Evolutionary conservation across 495 filamentous ascomycete species (phyloP).

Genomic region (Lentithecium fluviatile): DNA sequence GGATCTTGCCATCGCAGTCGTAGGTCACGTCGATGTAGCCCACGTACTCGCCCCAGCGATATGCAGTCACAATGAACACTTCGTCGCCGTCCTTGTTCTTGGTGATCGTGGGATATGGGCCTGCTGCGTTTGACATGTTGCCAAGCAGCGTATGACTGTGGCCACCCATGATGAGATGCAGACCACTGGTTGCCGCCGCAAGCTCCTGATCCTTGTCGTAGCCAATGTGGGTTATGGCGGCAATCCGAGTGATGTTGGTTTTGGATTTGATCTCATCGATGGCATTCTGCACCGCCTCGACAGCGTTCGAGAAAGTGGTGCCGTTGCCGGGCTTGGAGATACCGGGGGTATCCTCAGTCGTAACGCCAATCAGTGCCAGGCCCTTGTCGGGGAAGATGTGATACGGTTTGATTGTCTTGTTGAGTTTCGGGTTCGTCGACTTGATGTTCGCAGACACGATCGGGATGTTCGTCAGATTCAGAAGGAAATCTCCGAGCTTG

Average conservation of each 20-base stretch:
- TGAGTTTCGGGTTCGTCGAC: conserved; percentile 52
- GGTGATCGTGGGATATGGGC: conserved; percentile 57
- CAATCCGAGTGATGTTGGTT: conserved; percentile 53
- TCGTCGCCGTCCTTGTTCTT: conserved; percentile 58
- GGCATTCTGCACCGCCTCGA: conserved; percentile 51
- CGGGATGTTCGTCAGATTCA: conserved; percentile 57
- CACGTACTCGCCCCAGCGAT: conserved; percentile 61
- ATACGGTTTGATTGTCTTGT: conserved; percentile 56
- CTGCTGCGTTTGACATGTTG: conserved; percentile 49
- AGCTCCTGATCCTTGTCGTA: conserved; percentile 57
- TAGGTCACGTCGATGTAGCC: conserved; percentile 60
- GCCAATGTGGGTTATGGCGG: conserved; percentile 59
- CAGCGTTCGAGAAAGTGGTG: conserved; percentile 48
- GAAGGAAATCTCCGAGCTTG: conserved; percentile 51
- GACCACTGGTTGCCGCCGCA: conserved; percentile 50
- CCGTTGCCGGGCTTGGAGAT: conserved; percentile 53
- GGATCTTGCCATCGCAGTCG: conserved; percentile 51
- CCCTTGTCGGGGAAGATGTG: conserved; percentile 55
- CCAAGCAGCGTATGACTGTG: conserved; percentile 61
- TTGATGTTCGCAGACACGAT: conserved; percentile 55
- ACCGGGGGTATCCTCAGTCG: conserved; percentile 53
- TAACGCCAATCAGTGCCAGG: conserved; percentile 58
- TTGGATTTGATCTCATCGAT: conserved; percentile 52
- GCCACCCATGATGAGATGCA: conserved; percentile 59
- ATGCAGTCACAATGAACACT: conserved; percentile 60